Evolutionary conservation across 2,329 filamentous ascomycete genomes (phyloP), one percentile per base, ranked within the genome.

Genomic region (Exophiala aquamarina): DNA sequence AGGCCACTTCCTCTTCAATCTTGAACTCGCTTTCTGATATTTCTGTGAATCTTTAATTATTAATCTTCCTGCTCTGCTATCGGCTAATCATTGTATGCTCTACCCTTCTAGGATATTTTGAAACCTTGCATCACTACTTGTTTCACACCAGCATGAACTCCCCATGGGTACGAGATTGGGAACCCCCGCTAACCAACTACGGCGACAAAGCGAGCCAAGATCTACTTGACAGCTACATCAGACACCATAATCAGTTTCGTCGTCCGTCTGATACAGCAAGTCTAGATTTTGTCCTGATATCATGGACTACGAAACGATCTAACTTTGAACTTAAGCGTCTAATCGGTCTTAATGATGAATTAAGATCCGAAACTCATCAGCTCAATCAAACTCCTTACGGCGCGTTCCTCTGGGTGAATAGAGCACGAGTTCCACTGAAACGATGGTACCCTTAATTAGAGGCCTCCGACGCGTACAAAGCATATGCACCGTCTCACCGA

Each of bases 381-480:
- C 21, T 44, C n/a, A 5, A 26, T 28, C 31, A 18, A 8, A 18
- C 26, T 32, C 41, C 41, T 4, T 26, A 36, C 18, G 4, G n/a
- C 5, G 14, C 21, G 3, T 18, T n/a, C 6, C 9, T 19, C n/a
- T 32, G 41, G 14, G 7, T 44, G 18, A 14, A 20, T 7, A 35
- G 41, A 14, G 41, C 31, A 4, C 15, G 34, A 10, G 7, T 44
- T 8, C 32, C 36, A 5, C 18, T 44, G 9, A 44, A 28, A 15
- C 41, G 35, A 17, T 19, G 32, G 32, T 44, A 36, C 18, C 41
- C 41, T 15, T 29, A 44, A 14, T 20, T 44, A n/a, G 31, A 17
- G n/a, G 32, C 33, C 2, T 29, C 31, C 7, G 41, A 44, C 15
- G 29, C 18, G 7, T 20, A 44, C 14, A 44, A 44, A 20, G 41